A percentile compares a stretch with the other conserved stretches of the same genome.
These are phyloP conservation scores for Nothophaeocryptopus gaeumannii DNA, from an alignment of 2,329 filamentous ascomycete genomes.

Conservation along the genomic window DNA sequence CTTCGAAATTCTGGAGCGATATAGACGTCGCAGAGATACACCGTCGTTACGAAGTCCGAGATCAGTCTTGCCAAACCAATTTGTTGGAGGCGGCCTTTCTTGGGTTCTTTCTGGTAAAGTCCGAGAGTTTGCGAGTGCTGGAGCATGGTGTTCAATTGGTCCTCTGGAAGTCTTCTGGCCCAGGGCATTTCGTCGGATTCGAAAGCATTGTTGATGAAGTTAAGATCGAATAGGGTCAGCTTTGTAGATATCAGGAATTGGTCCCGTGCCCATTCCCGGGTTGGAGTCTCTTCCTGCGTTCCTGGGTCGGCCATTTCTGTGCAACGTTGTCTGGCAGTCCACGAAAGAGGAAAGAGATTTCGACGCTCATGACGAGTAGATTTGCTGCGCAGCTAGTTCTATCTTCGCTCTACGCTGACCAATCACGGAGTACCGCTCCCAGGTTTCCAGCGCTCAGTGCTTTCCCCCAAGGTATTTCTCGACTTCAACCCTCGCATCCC, in stretches of 20 bases:
- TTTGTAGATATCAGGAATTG: conserved; percentile 19
- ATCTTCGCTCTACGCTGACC: too few species aligned
- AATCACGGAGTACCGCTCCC: too few species aligned
- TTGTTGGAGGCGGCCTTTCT: conserved; percentile 18
- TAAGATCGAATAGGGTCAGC: conserved; percentile 16
- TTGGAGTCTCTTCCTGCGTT: too few species aligned
- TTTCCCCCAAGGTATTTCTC: too few species aligned
- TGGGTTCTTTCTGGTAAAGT: conserved; percentile 23
- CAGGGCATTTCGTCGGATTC: conserved; percentile 31
- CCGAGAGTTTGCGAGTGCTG: conserved; percentile 29
- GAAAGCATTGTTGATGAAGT: conserved; percentile 31
- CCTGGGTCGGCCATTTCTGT: too few species aligned
- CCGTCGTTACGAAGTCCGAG: conserved; percentile 28
- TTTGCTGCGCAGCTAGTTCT: too few species aligned
- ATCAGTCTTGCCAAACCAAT: conserved; percentile 31
- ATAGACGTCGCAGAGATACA: conserved; percentile 31
- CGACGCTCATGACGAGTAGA: too few species aligned
- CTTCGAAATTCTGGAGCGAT: conserved; percentile 20
- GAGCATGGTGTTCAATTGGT: conserved; percentile 24
- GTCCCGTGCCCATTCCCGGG: too few species aligned
- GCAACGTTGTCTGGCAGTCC: too few species aligned
- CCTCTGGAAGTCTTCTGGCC: conserved; percentile 24
- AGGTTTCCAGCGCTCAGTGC: too few species aligned
- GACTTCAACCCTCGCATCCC: too few species aligned
- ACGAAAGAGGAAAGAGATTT: too few species aligned